Evolutionary conservation across 2,329 filamentous ascomycete genomes (phyloP).

Genomic region (Colletotrichum siamense): DNA sequence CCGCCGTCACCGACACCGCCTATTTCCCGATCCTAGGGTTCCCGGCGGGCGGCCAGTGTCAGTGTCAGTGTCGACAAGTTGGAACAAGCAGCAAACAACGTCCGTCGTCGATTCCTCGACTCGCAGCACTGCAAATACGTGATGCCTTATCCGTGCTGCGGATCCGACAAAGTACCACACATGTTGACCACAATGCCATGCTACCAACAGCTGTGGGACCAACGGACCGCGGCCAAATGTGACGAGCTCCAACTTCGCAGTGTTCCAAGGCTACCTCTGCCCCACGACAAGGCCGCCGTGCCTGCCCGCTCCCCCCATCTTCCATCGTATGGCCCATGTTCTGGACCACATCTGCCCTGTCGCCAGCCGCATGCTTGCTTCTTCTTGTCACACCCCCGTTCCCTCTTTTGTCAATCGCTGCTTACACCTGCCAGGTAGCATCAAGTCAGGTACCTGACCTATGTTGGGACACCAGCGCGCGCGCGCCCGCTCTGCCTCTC

Average conservation of each 20-base stretch:
- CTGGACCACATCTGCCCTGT: constrained; percentile 4
- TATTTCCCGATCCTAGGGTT: not conserved
- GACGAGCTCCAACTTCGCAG: not conserved
- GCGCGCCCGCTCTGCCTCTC: not conserved
- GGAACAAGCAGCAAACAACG: not conserved
- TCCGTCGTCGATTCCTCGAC: not conserved
- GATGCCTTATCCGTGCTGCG: not conserved
- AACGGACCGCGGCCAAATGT: not conserved
- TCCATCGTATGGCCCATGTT: constrained; percentile 2
- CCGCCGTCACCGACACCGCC: not conserved
- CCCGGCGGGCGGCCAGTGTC: not conserved
- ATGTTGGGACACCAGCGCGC: not conserved
- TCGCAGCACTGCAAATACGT: not conserved
- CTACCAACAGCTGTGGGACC: not conserved
- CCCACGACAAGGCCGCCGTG: not conserved
- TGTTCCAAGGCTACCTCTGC: not conserved
- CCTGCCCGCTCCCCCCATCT: not conserved
- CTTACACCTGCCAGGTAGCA: constrained; percentile 1
- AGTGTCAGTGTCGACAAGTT: not conserved
- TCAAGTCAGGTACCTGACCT: not conserved
- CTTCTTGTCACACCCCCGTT: constrained; percentile 8
- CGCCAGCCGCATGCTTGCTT: constrained; percentile 18
- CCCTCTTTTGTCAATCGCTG: constrained; percentile 13
- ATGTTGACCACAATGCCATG: not conserved
- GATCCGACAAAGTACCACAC: not conserved